A percentile compares a stretch with the other conserved stretches of the same genome.
Conservation (phyloP, 768 basidiomycete genomes). For the Neoboletus brunneissimus region DNA sequence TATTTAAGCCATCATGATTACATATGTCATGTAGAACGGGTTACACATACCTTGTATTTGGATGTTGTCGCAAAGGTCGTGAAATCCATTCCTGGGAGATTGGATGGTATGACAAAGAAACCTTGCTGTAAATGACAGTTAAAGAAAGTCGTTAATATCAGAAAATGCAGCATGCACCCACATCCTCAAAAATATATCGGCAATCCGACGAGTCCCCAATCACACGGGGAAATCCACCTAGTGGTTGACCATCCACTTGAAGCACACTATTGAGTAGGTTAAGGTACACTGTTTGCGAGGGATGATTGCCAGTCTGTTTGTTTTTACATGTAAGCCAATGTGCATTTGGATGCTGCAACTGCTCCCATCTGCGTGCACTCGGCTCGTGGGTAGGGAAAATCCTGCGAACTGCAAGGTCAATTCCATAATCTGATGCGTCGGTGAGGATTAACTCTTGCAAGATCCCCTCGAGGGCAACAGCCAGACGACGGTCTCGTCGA, state of each 20-base stretch:
- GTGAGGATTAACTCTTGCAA: background rate
- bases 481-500: constrained; percentile 23
- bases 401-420: constrained; percentile 11
- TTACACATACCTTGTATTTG: no score
- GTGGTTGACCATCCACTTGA: constrained; percentile 12
- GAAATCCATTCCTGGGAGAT: no score
- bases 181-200: background rate
- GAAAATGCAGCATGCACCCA: background rate
- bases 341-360: background rate
- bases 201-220: background rate
- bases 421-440: background rate
- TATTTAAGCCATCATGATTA: no score
- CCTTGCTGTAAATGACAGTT: background rate
- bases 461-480: constrained; percentile 14
- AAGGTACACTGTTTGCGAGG: background rate
- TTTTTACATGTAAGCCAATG: constrained; percentile 16
- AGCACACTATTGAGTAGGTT: constrained; percentile 17
- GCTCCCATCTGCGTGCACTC: constrained; percentile 8
- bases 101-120: background rate
- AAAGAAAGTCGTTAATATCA: background rate
- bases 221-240: constrained; percentile 3
- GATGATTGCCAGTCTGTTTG: background rate
- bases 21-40: no score
- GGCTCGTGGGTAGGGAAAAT: constrained; percentile 8
- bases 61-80: no score